phyloP scores from a whole-genome alignment of 2,329 filamentous ascomycete species.

The Xylariaceae sp. region DNA sequence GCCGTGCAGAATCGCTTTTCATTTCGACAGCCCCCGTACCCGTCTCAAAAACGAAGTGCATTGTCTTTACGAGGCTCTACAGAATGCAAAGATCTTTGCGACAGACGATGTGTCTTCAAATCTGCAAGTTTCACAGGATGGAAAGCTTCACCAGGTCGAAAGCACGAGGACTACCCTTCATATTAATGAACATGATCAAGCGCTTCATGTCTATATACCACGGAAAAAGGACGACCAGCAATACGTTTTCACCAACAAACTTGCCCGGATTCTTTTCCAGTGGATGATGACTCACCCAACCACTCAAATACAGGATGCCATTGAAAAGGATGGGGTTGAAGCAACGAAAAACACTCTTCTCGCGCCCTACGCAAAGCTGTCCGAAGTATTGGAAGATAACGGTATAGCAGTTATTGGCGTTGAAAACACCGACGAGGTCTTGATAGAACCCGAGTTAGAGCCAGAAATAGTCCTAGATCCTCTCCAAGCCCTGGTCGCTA shows the following conservation, averaged over 20 bases:
- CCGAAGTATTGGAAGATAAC: conserved; percentile 22
- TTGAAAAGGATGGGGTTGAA: conserved; percentile 10
- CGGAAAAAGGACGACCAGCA: conserved; percentile 35
- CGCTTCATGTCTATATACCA: conserved; percentile 42
- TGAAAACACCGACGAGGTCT: conserved; percentile 18
- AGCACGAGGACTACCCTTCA: conserved; percentile 31
- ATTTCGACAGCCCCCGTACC: conserved; percentile 36
- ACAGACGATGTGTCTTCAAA: conserved; percentile 30
- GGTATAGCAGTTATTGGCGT: conserved; percentile 24
- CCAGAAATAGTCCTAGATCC: not conserved
- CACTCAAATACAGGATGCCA: conserved; percentile 9
- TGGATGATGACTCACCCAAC: conserved; percentile 44
- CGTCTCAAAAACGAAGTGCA: conserved; percentile 9
- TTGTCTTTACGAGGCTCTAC: conserved; percentile 34
- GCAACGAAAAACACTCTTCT: conserved; percentile 24
- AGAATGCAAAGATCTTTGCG: conserved; percentile 35
- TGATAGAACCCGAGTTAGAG: not conserved
- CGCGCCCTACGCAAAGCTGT: conserved; percentile 12
- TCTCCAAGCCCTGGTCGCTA: not conserved
- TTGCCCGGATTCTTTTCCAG: conserved; percentile 38
- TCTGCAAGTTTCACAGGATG: conserved; percentile 14
- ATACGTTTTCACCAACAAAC: conserved; percentile 36
- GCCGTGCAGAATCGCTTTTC: conserved; percentile 36
- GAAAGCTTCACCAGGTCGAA: conserved; percentile 5
- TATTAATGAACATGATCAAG: conserved; percentile 34